Percentiles rank a stretch among this genome's conserved stretches.
Evolutionary conservation across 176 grass and related monocot genomes (phyloP).

Genomic region (Cenchrus purpureus): DNA sequence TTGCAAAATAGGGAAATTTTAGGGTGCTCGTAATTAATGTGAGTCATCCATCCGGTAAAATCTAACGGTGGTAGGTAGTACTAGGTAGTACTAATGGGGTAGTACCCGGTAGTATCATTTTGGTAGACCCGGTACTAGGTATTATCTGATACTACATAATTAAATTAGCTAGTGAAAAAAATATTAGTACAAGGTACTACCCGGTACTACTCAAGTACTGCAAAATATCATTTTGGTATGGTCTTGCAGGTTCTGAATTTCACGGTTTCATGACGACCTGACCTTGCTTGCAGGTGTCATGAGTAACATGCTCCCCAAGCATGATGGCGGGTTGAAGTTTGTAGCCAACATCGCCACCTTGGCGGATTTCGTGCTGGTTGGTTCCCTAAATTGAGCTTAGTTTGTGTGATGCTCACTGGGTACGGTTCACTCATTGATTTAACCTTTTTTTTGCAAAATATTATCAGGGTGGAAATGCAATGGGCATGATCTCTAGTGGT

Average conservation of each 20-base stretch:
- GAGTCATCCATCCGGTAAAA: too few species aligned
- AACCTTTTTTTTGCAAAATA: background rate
- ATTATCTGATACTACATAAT: too few species aligned
- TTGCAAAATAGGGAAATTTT: too few species aligned
- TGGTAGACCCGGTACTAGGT: too few species aligned
- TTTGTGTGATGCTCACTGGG: background rate
- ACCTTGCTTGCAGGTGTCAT: slow-evolving; percentile 42
- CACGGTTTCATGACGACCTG: background rate
- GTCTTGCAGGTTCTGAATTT: background rate
- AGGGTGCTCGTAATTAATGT: too few species aligned
- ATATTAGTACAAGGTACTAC: too few species aligned
- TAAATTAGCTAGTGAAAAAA: too few species aligned
- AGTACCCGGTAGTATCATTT: too few species aligned
- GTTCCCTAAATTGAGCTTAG: slow-evolving; percentile 5
- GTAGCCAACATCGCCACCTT: slow-evolving; percentile 27
- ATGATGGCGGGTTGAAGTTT: background rate
- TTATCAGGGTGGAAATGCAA: slow-evolving; percentile 26
- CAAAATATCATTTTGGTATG: background rate
- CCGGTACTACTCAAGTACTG: background rate
- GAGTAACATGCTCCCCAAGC: slow-evolving; percentile 29
- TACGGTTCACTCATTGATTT: background rate
- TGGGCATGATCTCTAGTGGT: background rate
- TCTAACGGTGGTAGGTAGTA: too few species aligned
- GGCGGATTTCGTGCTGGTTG: slow-evolving; percentile 42
- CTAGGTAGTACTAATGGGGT: too few species aligned